Base-by-base conservation (phyloP, 75 land plant genomes). In the Cunninghamia lanceolata region DNA sequence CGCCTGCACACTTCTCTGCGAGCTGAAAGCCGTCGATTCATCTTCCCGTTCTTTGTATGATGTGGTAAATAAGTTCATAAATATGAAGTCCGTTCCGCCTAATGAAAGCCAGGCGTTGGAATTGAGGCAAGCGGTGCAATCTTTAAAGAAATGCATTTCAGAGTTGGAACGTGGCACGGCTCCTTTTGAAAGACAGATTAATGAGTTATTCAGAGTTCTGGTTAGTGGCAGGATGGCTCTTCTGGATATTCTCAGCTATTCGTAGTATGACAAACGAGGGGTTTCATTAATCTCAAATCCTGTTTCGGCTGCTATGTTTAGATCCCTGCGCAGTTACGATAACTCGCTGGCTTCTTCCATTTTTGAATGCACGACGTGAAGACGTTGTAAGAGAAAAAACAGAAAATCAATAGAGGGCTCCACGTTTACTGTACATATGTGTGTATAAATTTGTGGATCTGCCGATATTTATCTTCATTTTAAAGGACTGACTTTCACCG, bases 141-240 rank as follows among this genome's bases (percentile, higher is more conserved):
- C 43, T 9, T 32, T 89, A 63, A 54, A 46, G 38, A 78, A 83
- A 11, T 47, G 73, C 8, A 39, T 85, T 32, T 35, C 50, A 28
- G 90, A 87, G 3, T 54, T 87, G n/a, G 85, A 88, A 9, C 16
- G 38, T 13, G 89, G 90, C 21, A 52, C 87, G 5, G 46, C 42
- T 36, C 83, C 88, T 19, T 45, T 89, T 32, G 89, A 89, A 38
- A 66, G 16, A 17, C 90, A 89, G 46, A 89, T 89, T 3, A 83
- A 70, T 15, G 89, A 89, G 74, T 17, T 89, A 0, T 89, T 89
- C 47, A 83, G 84, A 80, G 52, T 87, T 85, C 43, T 89, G 21
- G 68, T 89, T 1, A 54, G 71, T 54, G 76, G 82, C 68, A 88
- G 90, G 36, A 56, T 89, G 70, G 83, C 89, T 25, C 38, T 89